Conservation (phyloP, 2,329 filamentous ascomycete genomes). For the Diaporthe sp. region DNA sequence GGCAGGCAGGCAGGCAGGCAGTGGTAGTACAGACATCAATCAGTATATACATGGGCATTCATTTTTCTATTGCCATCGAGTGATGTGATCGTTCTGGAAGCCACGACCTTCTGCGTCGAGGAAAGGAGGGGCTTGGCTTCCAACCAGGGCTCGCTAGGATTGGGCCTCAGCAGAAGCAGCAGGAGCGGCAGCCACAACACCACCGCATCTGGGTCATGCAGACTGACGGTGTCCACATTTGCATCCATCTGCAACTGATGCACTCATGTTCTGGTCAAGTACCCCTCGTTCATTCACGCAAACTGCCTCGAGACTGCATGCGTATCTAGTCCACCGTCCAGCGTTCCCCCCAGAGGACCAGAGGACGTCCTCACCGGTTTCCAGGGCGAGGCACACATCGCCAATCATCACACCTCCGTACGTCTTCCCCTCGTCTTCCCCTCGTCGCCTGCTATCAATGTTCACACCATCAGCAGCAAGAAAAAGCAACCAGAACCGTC, state of each 20-base stretch:
- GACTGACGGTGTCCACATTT: neutral
- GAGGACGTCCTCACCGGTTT: slow-evolving; percentile 14
- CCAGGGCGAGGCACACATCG: slow-evolving; percentile 2
- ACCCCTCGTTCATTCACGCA: slow-evolving; percentile 1
- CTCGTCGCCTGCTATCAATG: neutral
- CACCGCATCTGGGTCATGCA: neutral
- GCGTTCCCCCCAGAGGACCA: slow-evolving; percentile 6
- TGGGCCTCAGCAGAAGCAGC: neutral
- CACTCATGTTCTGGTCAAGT: slow-evolving; percentile 16
- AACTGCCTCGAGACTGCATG: neutral
- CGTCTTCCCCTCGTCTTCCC: neutral
- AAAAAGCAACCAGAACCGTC: slow-evolving; percentile 21
- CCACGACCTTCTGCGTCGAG: slow-evolving; percentile 8
- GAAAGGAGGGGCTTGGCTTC: neutral
- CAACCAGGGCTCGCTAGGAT: neutral
- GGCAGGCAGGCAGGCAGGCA: neutral
- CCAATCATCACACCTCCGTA: slow-evolving; percentile 11
- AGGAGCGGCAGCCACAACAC: neutral
- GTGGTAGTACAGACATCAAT: neutral
- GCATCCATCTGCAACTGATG: neutral
- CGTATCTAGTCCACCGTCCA: slow-evolving; percentile 6
- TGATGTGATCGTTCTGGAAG: slow-evolving; percentile 5
- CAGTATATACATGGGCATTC: neutral
- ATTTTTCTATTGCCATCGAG: neutral
- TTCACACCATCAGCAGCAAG: slow-evolving; percentile 14